A percentile compares a stretch with the other conserved stretches of the same genome.
Conservation (phyloP, 116 monocot species). For the Phalaenopsis hybrid region DNA sequence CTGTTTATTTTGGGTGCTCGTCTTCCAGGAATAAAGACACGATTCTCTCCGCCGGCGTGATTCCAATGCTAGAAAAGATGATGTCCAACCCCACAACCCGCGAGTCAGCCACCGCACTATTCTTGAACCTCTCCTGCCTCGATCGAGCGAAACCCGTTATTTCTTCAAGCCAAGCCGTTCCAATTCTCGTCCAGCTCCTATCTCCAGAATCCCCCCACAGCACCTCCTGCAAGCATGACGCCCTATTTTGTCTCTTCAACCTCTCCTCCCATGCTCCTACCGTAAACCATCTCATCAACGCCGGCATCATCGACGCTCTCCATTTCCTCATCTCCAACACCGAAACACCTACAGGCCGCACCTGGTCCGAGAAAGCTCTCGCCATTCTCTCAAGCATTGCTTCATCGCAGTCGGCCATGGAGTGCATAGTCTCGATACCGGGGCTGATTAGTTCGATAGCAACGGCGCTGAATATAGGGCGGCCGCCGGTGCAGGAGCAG, state of each 20-base stretch:
- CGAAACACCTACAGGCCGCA: not conserved
- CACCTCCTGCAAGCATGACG: slow-evolving; percentile 25
- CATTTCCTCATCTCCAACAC: slow-evolving; percentile 14
- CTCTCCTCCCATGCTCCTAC: slow-evolving; percentile 29
- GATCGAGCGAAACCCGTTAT: slow-evolving; percentile 55
- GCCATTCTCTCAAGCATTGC: slow-evolving; percentile 27
- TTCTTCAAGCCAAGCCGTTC: slow-evolving; percentile 38
- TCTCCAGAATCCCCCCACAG: slow-evolving; percentile 2
- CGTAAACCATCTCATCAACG: slow-evolving; percentile 14
- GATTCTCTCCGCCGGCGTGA: slow-evolving; percentile 37
- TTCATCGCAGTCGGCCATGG: slow-evolving; percentile 4
- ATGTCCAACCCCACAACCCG: slow-evolving; percentile 27
- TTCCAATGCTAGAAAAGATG: slow-evolving; percentile 74
- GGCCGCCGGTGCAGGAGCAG: slow-evolving; percentile 57
- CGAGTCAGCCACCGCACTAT: slow-evolving; percentile 65
- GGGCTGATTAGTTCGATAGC: slow-evolving; percentile 37
- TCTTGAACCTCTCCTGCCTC: slow-evolving; percentile 67
- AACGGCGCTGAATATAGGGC: slow-evolving; percentile 41
- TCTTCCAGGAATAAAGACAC: slow-evolving; percentile 11
- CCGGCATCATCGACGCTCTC: slow-evolving; percentile 21
- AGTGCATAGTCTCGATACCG: slow-evolving; percentile 10
- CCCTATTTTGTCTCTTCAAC: slow-evolving; percentile 28
- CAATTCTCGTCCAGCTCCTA: slow-evolving; percentile 39
- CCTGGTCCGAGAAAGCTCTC: slow-evolving; percentile 31
- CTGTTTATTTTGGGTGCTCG: not conserved